Conservation (phyloP, 139 green algal genomes). For the Chlorella sp. region DNA sequence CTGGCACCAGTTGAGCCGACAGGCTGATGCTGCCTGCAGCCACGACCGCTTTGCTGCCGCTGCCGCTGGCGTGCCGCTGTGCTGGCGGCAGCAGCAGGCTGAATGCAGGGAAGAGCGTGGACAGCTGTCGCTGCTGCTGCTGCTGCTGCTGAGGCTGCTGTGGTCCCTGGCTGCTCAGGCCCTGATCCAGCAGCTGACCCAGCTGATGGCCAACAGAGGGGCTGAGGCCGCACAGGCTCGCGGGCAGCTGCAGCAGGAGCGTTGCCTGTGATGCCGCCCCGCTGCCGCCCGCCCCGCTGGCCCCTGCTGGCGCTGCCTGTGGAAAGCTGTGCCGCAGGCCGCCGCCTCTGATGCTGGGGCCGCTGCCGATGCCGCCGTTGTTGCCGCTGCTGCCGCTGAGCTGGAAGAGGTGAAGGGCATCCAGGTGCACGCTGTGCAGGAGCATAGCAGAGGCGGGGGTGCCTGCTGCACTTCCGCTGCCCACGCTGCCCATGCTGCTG, state of each 20-base stretch:
- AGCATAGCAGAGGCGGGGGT: not conserved
- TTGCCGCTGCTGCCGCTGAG: not conserved
- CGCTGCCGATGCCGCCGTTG: not conserved
- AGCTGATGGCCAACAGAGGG: not conserved
- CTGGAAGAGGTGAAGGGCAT: not conserved
- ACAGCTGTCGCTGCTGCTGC: not conserved
- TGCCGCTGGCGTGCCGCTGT: not conserved
- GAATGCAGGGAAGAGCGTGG: not conserved
- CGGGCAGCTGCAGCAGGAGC: constrained; percentile 9
- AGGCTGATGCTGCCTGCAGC: not conserved
- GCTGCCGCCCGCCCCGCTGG: not conserved
- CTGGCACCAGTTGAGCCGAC: not conserved
- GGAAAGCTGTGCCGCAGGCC: not conserved
- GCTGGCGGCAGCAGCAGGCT: not conserved
- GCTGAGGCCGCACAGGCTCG: not conserved
- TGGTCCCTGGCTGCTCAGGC: not conserved
- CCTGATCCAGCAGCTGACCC: not conserved
- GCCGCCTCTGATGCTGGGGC: no score
- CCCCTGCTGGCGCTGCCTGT: not conserved
- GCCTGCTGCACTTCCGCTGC: not conserved
- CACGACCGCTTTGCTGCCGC: not conserved
- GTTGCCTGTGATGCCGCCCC: not conserved
- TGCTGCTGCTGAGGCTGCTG: not conserved
- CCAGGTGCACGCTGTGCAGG: not conserved
- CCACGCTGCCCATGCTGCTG: not conserved